Evolutionary conservation across 1,284 basidiomycete species (phyloP).

Genomic region (Pascua sp.): DNA sequence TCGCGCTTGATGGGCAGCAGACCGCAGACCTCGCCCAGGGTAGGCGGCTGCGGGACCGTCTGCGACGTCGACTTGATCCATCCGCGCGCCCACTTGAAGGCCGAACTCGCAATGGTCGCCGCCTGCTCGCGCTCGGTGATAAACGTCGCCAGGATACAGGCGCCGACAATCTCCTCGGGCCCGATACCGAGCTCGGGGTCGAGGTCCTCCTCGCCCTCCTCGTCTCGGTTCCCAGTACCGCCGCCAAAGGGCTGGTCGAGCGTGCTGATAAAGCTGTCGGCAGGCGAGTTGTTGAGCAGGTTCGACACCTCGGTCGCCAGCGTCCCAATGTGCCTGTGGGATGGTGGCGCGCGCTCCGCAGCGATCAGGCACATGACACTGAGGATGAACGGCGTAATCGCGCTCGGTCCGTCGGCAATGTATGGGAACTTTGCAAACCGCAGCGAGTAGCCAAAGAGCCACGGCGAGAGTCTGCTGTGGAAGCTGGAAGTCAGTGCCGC

Average conservation of each 20-base stretch:
- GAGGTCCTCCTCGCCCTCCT: slow-evolving; percentile 22
- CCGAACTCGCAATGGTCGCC: slow-evolving; percentile 30
- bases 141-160: slow-evolving; percentile 37
- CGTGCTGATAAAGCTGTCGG: slow-evolving; percentile 27
- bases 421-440: slow-evolving; percentile 41
- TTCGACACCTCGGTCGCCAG: slow-evolving; percentile 31
- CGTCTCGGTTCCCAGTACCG: slow-evolving; percentile 14
- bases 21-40: slow-evolving; percentile 31
- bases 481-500: slow-evolving; percentile 24
- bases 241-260: slow-evolving; percentile 16
- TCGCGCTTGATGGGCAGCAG: slow-evolving; percentile 35
- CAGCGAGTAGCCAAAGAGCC: slow-evolving; percentile 41
- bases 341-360: slow-evolving; percentile 30
- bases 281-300: slow-evolving; percentile 34
- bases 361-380: slow-evolving; percentile 39
- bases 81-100: slow-evolving; percentile 44
- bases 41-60: slow-evolving; percentile 18
- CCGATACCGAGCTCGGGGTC: slow-evolving; percentile 47
- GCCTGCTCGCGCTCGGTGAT: slow-evolving; percentile 32
- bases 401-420: slow-evolving; percentile 31
- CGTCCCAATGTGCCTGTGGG: slow-evolving; percentile 17
- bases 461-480: slow-evolving; percentile 29
- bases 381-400: slow-evolving; percentile 45
- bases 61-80: slow-evolving; percentile 36
- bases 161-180: slow-evolving; percentile 46